A percentile compares a stretch with the other conserved stretches of the same genome.
phyloP scores from a whole-genome alignment of 257 asterid genomes.

The Ajuga chamaepitys region DNA sequence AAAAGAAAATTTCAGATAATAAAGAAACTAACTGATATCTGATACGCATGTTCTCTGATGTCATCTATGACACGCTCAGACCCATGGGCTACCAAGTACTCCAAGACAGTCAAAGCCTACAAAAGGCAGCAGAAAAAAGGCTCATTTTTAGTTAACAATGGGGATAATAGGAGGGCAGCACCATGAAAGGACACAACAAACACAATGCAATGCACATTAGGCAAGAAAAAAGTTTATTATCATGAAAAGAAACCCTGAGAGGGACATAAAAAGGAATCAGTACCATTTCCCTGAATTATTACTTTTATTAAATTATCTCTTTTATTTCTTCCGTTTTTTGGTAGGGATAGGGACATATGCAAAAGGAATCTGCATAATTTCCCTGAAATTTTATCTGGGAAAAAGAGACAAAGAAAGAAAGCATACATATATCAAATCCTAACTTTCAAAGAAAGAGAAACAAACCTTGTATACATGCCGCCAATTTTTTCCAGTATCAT shows the following conservation, averaged over 20 bases:
- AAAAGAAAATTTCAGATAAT: slow-evolving; percentile 6
- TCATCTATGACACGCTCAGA: slow-evolving; percentile 93
- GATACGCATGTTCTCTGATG: slow-evolving; percentile 89
- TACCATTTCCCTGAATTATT: background rate
- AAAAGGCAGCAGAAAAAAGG: slow-evolving; percentile 13
- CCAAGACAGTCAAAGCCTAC: slow-evolving; percentile 87
- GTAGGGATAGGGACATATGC: no score
- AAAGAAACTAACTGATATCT: slow-evolving; percentile 70
- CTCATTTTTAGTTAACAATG: slow-evolving; percentile 6
- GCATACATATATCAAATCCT: background rate
- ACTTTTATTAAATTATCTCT: no score
- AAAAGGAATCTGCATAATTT: no score
- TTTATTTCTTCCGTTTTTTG: no score
- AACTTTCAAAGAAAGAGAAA: background rate
- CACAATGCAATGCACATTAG: background rate
- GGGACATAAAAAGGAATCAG: no score
- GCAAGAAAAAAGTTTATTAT: background rate
- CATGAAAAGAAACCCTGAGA: slow-evolving; percentile 2
- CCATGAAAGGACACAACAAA: background rate
- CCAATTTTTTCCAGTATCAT: slow-evolving; percentile 96
- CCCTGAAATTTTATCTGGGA: background rate
- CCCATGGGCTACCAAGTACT: slow-evolving; percentile 90
- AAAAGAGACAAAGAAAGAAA: background rate
- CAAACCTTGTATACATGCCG: slow-evolving; percentile 96
- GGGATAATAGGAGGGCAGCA: slow-evolving; percentile 1